These are phyloP conservation scores for Diaporthe ilicicola DNA, from an alignment of 2,329 filamentous ascomycete genomes.

Conservation along the genomic window DNA sequence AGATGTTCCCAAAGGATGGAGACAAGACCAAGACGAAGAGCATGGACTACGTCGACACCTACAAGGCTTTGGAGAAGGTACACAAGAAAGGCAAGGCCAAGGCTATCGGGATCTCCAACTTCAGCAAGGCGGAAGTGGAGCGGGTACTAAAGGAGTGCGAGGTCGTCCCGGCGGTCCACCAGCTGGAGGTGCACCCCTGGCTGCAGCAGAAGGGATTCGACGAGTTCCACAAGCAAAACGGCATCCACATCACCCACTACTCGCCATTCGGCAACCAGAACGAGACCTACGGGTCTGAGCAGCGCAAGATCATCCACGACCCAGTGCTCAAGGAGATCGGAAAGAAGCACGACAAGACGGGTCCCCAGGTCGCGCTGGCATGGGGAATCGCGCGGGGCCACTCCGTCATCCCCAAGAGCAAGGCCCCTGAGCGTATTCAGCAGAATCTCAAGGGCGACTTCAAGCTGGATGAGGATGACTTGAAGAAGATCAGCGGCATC, in stretches of 20 bases:
- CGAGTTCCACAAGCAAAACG: conserved; percentile 56
- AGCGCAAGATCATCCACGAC: conserved; percentile 24
- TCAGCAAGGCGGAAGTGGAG: conserved; percentile 44
- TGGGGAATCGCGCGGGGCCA: conserved; percentile 15
- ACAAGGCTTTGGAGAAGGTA: conserved; percentile 58
- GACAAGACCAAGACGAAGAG: conserved; percentile 44
- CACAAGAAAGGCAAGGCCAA: conserved; percentile 56
- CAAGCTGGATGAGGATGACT: conserved; percentile 3
- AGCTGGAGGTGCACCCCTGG: conserved; percentile 68
- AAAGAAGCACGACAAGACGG: background rate
- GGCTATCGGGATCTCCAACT: conserved; percentile 53
- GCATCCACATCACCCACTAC: conserved; percentile 39
- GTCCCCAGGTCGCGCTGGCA: background rate
- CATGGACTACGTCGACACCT: conserved; percentile 49
- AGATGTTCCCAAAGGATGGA: conserved; percentile 23
- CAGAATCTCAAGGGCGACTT: conserved; percentile 8
- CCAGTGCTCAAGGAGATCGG: conserved; percentile 4
- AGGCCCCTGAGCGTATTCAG: conserved; percentile 8
- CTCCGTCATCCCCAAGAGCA: conserved; percentile 25
- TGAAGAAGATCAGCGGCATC: conserved; percentile 8
- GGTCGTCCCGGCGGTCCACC: conserved; percentile 63
- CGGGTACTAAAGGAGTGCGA: conserved; percentile 49
- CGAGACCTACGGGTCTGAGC: conserved; percentile 16
- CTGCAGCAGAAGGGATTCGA: conserved; percentile 62
- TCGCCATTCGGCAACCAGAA: conserved; percentile 23